Base-by-base conservation (phyloP, 2,329 filamentous ascomycete species). In the Aspergillus brunneoviolaceus region DNA sequence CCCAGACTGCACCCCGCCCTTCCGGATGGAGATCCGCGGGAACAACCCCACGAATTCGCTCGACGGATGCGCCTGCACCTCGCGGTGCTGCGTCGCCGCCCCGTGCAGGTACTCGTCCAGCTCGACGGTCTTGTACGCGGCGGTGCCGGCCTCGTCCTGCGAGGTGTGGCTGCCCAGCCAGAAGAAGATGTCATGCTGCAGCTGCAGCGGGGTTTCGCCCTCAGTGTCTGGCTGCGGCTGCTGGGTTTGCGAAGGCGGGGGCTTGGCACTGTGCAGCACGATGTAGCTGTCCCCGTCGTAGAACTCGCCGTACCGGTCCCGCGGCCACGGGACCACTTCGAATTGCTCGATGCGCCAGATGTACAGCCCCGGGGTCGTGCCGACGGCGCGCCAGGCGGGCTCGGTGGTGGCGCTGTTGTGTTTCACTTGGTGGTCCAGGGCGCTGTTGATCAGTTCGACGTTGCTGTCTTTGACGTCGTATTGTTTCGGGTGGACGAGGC, bases 261-360 rank as follows among this genome's bases (percentile, higher is more conserved):
- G 3, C 16, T 77, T 75, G 50, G 85, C 69, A 66, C 83, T 82
- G 72, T 86, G 78, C 51, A 90, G 78, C 4, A 89, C 76, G 60
- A 89, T 87, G 70, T 87, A 90, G 74, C 86, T 89, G 71, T 89
- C 87, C 31, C 87, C 87, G 52, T 89, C 85, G 72, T 85, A 84
- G 71, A 89, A 90, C 53, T 84, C 77, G 54, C 87, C 87, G 58
- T 84, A 78, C 50, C 80, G 80, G 16, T 82, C 76, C 59, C 78
- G 76, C 2, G 87, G 85, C 84, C 85, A 87, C 2, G 84, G 75
- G 29, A 89, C 76, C 4, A 89, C 86, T 67, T 87, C 77, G 66
- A 90, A 89, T 56, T 87, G 77, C 68, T 89, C 87, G 64, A 89
- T 87, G 62, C 87, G 85, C 87, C 87, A 89, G 62, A 89, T 76